phyloP scores from a whole-genome alignment of 2,329 filamentous ascomycete genomes.

The Alternaria rosae region DNA sequence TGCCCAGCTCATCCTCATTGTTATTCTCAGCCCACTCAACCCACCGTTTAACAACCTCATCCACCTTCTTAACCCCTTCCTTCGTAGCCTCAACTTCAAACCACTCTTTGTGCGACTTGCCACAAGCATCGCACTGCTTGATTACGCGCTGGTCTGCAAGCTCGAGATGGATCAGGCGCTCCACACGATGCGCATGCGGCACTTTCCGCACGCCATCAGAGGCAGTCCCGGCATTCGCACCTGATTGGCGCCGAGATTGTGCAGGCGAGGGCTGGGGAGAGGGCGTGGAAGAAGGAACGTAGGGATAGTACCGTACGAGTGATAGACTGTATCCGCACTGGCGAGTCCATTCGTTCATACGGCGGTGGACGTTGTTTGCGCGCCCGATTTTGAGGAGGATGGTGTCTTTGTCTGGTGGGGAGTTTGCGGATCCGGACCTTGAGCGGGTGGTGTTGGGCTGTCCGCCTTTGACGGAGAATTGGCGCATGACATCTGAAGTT shows the following conservation, averaged over 20 bases:
- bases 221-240: slow-evolving; percentile 23
- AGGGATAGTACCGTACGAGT: slow-evolving; percentile 90
- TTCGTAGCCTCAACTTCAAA: slow-evolving; percentile 84
- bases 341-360: slow-evolving; percentile 90
- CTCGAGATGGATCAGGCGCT: slow-evolving; percentile 89
- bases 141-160: slow-evolving; percentile 67
- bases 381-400: slow-evolving; percentile 72
- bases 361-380: slow-evolving; percentile 83
- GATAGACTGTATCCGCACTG: slow-evolving; percentile 92
- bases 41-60: slow-evolving; percentile 83
- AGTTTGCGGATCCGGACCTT: not conserved
- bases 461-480: slow-evolving; percentile 38
- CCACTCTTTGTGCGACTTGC: slow-evolving; percentile 90
- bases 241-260: slow-evolving; percentile 34
- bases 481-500: slow-evolving; percentile 44
- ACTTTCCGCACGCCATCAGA: slow-evolving; percentile 67
- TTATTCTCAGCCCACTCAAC: slow-evolving; percentile 76
- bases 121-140: slow-evolving; percentile 77
- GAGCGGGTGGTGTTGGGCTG: slow-evolving; percentile 10
- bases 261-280: slow-evolving; percentile 33
- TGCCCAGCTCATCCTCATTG: slow-evolving; percentile 9
- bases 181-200: slow-evolving; percentile 85
- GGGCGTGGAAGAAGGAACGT: slow-evolving; percentile 57
- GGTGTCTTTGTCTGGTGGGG: slow-evolving; percentile 58
- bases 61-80: slow-evolving; percentile 71